These are phyloP conservation scores for Penicillium fimorum DNA, from an alignment of 495 filamentous ascomycete genomes.

Conservation along the genomic window DNA sequence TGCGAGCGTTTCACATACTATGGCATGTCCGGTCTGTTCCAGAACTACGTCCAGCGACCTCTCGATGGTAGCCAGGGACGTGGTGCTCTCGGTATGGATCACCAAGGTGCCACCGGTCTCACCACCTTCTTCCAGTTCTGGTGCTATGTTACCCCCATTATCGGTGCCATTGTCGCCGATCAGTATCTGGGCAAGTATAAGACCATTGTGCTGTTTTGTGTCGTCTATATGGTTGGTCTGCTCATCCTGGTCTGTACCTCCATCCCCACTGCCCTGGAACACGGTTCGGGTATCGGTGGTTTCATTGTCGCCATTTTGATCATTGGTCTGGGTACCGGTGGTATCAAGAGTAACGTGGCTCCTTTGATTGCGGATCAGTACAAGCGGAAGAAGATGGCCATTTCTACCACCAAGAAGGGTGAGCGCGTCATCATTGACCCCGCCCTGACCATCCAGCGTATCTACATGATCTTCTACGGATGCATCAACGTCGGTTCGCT, in stretches of 20 bases:
- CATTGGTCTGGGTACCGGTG: constrained; percentile 57
- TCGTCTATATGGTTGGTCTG: constrained; percentile 48
- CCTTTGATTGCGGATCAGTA: constrained; percentile 71
- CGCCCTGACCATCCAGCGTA: constrained; percentile 67
- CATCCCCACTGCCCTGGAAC: constrained; percentile 42
- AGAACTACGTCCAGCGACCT: constrained; percentile 59
- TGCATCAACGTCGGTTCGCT: constrained; percentile 77
- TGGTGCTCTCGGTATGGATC: constrained; percentile 56
- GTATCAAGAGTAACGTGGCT: constrained; percentile 71
- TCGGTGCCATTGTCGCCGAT: constrained; percentile 62
- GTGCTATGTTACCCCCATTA: constrained; percentile 57
- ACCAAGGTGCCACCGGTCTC: constrained; percentile 57
- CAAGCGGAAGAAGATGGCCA: constrained; percentile 59
- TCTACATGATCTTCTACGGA: constrained; percentile 73
- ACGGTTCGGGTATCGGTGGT: constrained; percentile 49
- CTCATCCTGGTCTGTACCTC: constrained; percentile 51
- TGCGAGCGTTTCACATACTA: constrained; percentile 71
- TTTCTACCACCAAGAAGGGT: constrained; percentile 55
- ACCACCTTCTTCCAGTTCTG: constrained; percentile 64
- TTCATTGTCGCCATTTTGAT: constrained; percentile 49
- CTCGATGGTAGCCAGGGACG: constrained; percentile 46
- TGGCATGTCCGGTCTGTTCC: constrained; percentile 53
- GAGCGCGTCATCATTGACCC: constrained; percentile 77
- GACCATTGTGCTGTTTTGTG: constrained; percentile 60
- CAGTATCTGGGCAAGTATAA: constrained; percentile 68